A percentile compares a stretch with the other conserved stretches of the same genome.
phyloP scores from a whole-genome alignment of 2,329 filamentous ascomycete species.

The Xylariaceae sp. region DNA sequence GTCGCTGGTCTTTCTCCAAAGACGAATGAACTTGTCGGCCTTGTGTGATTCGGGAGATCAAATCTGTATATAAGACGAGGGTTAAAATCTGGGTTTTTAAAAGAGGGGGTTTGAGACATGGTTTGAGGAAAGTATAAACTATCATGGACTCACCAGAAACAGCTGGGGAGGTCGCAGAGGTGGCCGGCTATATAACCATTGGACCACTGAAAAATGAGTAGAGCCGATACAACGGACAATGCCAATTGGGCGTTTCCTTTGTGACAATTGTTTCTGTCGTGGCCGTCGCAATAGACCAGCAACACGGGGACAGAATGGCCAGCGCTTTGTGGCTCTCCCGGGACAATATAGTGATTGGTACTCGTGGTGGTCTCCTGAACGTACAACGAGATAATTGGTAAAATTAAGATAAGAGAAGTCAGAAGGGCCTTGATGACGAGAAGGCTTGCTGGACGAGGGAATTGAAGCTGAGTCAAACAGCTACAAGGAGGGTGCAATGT shows the following conservation, averaged over 20 bases:
- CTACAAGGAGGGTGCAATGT: no score
- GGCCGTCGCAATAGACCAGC: constrained; percentile 5
- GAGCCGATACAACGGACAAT: background rate
- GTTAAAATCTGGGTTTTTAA: constrained; percentile 5
- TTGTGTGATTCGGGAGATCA: background rate
- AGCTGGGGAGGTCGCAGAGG: background rate
- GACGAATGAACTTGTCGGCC: constrained; percentile 5
- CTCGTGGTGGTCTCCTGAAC: no score
- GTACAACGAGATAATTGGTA: no score
- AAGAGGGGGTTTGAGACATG: background rate
- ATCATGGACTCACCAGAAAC: background rate
- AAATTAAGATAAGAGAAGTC: no score
- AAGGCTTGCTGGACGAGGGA: no score
- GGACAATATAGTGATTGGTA: no score
- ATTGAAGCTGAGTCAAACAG: no score
- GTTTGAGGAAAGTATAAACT: background rate
- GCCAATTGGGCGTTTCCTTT: background rate
- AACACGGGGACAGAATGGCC: background rate
- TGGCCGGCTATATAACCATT: background rate
- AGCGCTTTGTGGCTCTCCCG: no score
- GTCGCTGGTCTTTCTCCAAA: constrained; percentile 3
- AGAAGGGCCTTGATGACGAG: no score
- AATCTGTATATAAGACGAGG: background rate
- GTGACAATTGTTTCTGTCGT: constrained; percentile 1
- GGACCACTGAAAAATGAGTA: background rate